Evolutionary conservation across 805 yeast species (phyloP), one percentile per base, ranked within the genome.

Genomic region (Myxozyma monticola): DNA sequence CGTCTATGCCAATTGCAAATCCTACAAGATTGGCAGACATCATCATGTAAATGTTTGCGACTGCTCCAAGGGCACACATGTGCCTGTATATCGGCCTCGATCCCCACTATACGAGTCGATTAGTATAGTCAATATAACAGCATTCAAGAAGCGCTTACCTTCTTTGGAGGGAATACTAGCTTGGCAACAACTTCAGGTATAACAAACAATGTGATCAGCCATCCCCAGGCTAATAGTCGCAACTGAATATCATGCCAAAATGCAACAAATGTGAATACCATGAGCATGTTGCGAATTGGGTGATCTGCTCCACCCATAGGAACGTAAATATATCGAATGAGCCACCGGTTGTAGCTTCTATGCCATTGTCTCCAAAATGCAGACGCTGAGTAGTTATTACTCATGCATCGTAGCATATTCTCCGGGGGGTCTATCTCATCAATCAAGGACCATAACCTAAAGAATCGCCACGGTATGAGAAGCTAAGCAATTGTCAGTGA

Each of bases 341-440:
- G 85, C 95, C 96, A 93, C 60, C 85, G 78, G 69, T 91, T 90
- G 71, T 75, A 93, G 41, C 95, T 84, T 63, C 98, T 79, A 69
- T 93, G 99, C 99, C 99, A 93, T 2, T 96, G 95, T 65, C 98
- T 78, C 99, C 99, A 93, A 67, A 93, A 93, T n/a, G 93, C 88
- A 54, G 88, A 68, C 0, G 96, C 93, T 29, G 95, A 85, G 67
- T 83, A 93, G 69, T 93, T 93, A 68, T 93, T 88, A 66, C 88
- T 86, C 81, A 93, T 88, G 65, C 98, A 90, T 51, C 99, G 75
- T 49, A 93, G 82, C 98, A 93, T 93, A 64, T 93, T 93, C 65
- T 93, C 99, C 1, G 99, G 98, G 0, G 98, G 87, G 63, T 93
- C 98, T 45, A 91, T 88, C 0, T 86, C 87, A 67, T 93, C 99